phyloP scores from a whole-genome alignment of 192 early-diverging fungal species.

The Coemansia sp. region DNA sequence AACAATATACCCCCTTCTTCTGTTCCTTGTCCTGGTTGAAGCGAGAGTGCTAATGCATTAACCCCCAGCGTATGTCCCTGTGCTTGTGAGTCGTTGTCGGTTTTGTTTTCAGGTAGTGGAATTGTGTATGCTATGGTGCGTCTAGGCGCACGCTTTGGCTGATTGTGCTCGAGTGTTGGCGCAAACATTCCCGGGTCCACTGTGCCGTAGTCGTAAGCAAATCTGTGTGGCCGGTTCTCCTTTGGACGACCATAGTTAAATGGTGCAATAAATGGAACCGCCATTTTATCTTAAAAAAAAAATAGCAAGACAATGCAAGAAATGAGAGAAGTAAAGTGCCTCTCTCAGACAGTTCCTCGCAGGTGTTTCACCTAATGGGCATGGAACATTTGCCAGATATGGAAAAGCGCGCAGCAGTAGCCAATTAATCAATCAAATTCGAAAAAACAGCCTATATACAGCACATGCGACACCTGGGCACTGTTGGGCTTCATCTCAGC shows the following conservation, averaged over 20 bases:
- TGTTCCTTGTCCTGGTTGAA: background rate
- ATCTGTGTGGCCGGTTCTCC: constrained; percentile 50
- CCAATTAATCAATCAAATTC: background rate
- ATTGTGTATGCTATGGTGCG: constrained; percentile 50
- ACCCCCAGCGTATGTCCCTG: constrained; percentile 79
- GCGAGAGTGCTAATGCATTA: constrained; percentile 74
- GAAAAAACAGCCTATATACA: background rate
- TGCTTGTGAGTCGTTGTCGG: constrained; percentile 4
- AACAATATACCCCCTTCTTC: constrained; percentile 70
- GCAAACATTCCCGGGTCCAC: constrained; percentile 56
- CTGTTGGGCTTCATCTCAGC: background rate
- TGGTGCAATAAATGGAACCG: constrained; percentile 41
- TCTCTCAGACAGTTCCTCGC: background rate
- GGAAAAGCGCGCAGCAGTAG: background rate
- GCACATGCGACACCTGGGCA: background rate
- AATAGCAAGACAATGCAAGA: constrained; percentile 2
- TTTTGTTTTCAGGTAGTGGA: constrained; percentile 27
- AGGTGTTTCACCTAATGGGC: too few relatives aligned
- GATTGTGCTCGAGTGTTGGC: constrained; percentile 38
- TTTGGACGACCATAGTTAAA: constrained; percentile 42
- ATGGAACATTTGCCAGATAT: background rate
- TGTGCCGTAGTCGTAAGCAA: constrained; percentile 53
- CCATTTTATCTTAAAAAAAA: constrained; percentile 17
- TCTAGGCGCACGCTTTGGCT: constrained; percentile 43
- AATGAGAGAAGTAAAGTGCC: background rate